Conservation (phyloP, 805 yeast species). For the Scheffersomyces amazonensis region DNA sequence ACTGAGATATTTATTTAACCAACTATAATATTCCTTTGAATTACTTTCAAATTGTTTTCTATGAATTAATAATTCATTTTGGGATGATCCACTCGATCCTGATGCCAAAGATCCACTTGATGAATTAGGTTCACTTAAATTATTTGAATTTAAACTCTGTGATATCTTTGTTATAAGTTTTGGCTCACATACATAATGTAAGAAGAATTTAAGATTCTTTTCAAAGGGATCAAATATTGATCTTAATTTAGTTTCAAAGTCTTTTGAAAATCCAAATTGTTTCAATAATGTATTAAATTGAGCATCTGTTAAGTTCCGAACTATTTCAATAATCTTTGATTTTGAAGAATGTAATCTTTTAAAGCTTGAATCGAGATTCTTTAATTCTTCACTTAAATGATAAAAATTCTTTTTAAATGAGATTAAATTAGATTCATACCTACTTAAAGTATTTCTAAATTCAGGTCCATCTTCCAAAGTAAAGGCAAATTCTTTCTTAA, state of each 20-base stretch:
- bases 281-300: constrained; percentile 23
- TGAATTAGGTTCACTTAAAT: background rate
- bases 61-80: constrained; percentile 20
- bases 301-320: constrained; percentile 16
- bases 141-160: constrained; percentile 4
- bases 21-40: constrained; percentile 41
- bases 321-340: constrained; percentile 19
- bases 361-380: constrained; percentile 23
- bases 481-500: constrained; percentile 29
- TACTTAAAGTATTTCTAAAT: constrained; percentile 28
- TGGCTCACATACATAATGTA: constrained; percentile 25
- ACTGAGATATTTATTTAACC: constrained; percentile 42
- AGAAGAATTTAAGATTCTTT: constrained; percentile 23
- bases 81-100: constrained; percentile 5
- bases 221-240: constrained; percentile 32
- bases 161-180: constrained; percentile 26
- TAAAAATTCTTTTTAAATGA: constrained; percentile 20
- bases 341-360: constrained; percentile 17
- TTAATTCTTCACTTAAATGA: constrained; percentile 29
- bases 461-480: constrained; percentile 44
- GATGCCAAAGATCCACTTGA: background rate
- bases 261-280: constrained; percentile 20
- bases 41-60: constrained; percentile 36
- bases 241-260: constrained; percentile 22
- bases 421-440: constrained; percentile 31